Evolutionary conservation across 805 yeast species (phyloP).

Genomic region (Nadsonia fulvescens): DNA sequence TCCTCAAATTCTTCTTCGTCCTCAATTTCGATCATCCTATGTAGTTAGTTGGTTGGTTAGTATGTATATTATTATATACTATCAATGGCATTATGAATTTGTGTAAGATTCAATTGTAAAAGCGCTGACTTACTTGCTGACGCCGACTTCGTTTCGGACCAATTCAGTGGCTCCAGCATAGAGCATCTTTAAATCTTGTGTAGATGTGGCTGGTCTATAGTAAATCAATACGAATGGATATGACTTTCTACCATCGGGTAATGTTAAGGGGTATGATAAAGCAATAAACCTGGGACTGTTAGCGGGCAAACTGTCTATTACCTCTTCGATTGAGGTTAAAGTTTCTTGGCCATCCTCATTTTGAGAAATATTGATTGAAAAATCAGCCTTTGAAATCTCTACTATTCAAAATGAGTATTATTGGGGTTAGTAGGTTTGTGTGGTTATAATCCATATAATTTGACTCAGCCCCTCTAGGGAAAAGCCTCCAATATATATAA

Average conservation of each 20-base stretch:
- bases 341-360: constrained; percentile 30
- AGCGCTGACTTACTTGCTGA: constrained; percentile 35
- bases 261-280: constrained; percentile 55
- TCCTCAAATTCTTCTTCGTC: constrained; percentile 59
- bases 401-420: too few relatives aligned
- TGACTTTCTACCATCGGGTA: constrained; percentile 53
- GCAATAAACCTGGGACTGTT: constrained; percentile 62
- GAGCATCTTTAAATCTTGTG: constrained; percentile 66
- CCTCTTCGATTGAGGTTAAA: constrained; percentile 35
- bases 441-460: neutral
- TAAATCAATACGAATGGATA: constrained; percentile 67
- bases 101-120: too few relatives aligned
- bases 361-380: constrained; percentile 8
- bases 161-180: constrained; percentile 83
- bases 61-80: too few relatives aligned
- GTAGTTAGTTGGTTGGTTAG: too few relatives aligned
- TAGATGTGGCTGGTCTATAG: constrained; percentile 77
- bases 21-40: constrained; percentile 37
- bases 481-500: too few relatives aligned
- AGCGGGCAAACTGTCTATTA: constrained; percentile 65
- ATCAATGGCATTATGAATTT: too few relatives aligned
- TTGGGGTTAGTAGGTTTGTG: too few relatives aligned
- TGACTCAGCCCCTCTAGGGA: too few relatives aligned
- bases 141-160: constrained; percentile 63
- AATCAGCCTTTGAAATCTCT: constrained; percentile 8